phyloP scores from a whole-genome alignment of 2,329 filamentous ascomycete genomes.

The Aspergillus brunneoviolaceus region DNA sequence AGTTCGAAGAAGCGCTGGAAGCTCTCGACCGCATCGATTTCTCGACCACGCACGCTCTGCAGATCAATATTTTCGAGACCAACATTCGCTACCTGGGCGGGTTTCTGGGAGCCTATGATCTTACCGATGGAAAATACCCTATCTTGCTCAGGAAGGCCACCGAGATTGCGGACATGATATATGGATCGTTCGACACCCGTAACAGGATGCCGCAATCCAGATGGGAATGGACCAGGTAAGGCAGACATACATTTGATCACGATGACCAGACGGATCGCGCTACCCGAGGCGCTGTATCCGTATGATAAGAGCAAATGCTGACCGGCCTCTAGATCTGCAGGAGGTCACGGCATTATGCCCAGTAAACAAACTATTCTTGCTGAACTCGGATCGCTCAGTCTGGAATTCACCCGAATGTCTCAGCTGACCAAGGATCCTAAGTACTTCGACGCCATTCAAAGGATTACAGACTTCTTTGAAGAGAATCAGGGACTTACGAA shows the following conservation, averaged over 20 bases:
- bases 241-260: neutral
- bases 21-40: constrained; percentile 77
- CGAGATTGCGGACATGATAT: constrained; percentile 78
- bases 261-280: neutral
- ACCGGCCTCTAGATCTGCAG: constrained; percentile 26
- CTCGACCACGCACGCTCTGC: constrained; percentile 62
- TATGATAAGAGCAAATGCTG: neutral
- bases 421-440: constrained; percentile 77
- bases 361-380: constrained; percentile 64
- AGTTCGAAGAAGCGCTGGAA: constrained; percentile 75
- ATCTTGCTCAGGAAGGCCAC: constrained; percentile 74
- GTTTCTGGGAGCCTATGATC: constrained; percentile 79
- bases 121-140: constrained; percentile 69
- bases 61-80: constrained; percentile 88
- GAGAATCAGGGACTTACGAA: constrained; percentile 69
- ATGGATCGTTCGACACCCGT: constrained; percentile 83
- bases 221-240: constrained; percentile 71
- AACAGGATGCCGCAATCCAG: constrained; percentile 87
- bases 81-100: constrained; percentile 90
- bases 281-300: neutral
- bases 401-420: constrained; percentile 87
- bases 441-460: constrained; percentile 86
- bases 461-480: constrained; percentile 76
- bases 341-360: constrained; percentile 40
- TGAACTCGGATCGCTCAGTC: constrained; percentile 75